phyloP scores from a whole-genome alignment of 2,329 filamentous ascomycete species.

The Colletotrichum caudatum region DNA sequence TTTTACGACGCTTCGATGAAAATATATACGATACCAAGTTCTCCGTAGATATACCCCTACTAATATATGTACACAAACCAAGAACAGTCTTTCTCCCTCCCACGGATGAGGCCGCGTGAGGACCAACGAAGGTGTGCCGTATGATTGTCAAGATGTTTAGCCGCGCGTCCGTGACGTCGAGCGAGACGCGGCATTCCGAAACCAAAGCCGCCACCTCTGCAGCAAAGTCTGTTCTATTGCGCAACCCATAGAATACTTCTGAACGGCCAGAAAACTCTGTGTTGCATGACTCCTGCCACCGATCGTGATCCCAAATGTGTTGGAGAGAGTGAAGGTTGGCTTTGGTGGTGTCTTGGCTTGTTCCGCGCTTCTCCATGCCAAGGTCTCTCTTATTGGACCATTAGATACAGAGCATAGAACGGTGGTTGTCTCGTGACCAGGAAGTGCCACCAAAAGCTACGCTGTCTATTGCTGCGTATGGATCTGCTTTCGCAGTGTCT shows the following conservation, averaged over 20 bases:
- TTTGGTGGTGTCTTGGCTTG: neutral
- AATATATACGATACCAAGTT: neutral
- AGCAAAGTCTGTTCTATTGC: neutral
- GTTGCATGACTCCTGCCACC: neutral
- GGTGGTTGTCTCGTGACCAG: constrained; percentile 1
- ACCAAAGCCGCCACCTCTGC: neutral
- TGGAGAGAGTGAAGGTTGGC: neutral
- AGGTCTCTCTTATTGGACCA: neutral
- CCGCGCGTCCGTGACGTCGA: neutral
- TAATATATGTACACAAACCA: constrained; percentile 20
- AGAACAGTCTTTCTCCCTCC: neutral
- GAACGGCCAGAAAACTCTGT: neutral
- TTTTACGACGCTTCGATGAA: constrained; percentile 3
- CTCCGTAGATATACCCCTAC: constrained; percentile 10
- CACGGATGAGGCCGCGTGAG: neutral
- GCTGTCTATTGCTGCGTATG: neutral
- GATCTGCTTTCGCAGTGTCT: constrained; percentile 19
- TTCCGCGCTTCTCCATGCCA: neutral
- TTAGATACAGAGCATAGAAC: too few species aligned
- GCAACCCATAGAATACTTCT: accelerated
- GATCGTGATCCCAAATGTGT: neutral
- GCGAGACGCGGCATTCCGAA: neutral
- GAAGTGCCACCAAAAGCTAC: neutral
- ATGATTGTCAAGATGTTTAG: neutral
- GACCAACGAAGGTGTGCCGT: neutral